Conservation (phyloP, 2,329 filamentous ascomycete species). For the Penicillium sp. region DNA sequence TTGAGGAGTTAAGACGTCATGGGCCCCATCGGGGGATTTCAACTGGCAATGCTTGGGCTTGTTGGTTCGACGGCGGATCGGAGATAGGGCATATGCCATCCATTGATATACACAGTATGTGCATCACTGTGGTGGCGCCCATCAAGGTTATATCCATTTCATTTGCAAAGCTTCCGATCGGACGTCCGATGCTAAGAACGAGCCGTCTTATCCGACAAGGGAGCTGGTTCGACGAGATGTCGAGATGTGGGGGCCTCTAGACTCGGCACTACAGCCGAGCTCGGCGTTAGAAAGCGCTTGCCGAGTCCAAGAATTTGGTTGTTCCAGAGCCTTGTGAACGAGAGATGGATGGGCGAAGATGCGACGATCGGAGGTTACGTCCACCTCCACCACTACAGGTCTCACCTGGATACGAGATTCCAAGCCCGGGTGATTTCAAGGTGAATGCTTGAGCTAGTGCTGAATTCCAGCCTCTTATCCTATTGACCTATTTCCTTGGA, state of each 20-base stretch:
- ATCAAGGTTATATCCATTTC: not conserved
- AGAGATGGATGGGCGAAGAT: no score
- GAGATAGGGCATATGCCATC: not conserved
- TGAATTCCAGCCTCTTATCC: no score
- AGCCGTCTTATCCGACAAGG: constrained; percentile 34
- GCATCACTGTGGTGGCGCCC: not conserved
- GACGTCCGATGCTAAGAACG: constrained; percentile 18
- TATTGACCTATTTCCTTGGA: not conserved
- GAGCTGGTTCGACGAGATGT: constrained; percentile 6
- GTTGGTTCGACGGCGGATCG: not conserved
- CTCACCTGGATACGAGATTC: no score
- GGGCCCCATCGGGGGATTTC: not conserved
- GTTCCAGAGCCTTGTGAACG: not conserved
- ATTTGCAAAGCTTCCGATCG: constrained; percentile 15
- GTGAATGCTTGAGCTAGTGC: no score
- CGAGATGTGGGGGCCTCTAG: constrained; percentile 7
- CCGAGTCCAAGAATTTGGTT: not conserved
- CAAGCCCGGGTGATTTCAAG: no score
- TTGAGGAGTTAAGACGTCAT: not conserved
- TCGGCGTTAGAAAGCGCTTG: constrained; percentile 2
- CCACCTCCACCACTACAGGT: no score
- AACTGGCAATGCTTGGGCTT: not conserved
- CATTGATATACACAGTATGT: not conserved
- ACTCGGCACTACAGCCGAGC: constrained; percentile 3
- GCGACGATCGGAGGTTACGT: no score